Conservation (phyloP, 345 rosid species). For the Salix koriyanagi region DNA sequence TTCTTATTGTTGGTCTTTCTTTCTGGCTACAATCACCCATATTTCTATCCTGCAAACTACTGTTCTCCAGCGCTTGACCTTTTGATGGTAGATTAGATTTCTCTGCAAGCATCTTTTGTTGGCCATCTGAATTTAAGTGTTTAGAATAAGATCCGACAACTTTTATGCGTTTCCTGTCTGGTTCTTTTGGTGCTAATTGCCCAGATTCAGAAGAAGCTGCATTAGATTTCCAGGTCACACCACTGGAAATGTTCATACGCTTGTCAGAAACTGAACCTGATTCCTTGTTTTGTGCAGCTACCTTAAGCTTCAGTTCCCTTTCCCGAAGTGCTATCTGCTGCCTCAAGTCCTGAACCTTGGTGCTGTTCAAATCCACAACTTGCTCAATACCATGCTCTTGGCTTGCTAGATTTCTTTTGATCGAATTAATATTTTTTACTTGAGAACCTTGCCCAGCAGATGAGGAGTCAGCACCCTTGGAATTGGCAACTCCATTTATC, state of each 20-base stretch:
- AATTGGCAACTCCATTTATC: constrained; percentile 37
- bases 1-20: constrained; percentile 27
- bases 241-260: constrained; percentile 25
- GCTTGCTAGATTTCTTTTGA: constrained; percentile 38
- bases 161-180: constrained; percentile 66
- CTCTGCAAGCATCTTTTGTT: constrained; percentile 23
- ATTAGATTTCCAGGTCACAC: constrained; percentile 34
- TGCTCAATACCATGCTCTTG: constrained; percentile 42
- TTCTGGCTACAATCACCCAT: constrained; percentile 25
- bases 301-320: constrained; percentile 70
- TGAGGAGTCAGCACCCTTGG: constrained; percentile 27
- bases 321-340: constrained; percentile 92
- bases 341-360: constrained; percentile 69
- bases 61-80: constrained; percentile 25
- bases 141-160: constrained; percentile 32
- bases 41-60: constrained; percentile 17
- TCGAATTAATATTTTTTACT: constrained; percentile 31
- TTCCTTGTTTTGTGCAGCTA: constrained; percentile 57
- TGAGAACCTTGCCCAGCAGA: constrained; percentile 35
- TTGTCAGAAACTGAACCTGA: constrained; percentile 26
- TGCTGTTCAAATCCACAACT: constrained; percentile 36
- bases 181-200: constrained; percentile 44
- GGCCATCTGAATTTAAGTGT: constrained; percentile 30
- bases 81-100: constrained; percentile 30
- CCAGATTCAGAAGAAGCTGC: constrained; percentile 35